Evolutionary conservation across 441 rosid genomes (phyloP).

Genomic region (Melastoma candidum): DNA sequence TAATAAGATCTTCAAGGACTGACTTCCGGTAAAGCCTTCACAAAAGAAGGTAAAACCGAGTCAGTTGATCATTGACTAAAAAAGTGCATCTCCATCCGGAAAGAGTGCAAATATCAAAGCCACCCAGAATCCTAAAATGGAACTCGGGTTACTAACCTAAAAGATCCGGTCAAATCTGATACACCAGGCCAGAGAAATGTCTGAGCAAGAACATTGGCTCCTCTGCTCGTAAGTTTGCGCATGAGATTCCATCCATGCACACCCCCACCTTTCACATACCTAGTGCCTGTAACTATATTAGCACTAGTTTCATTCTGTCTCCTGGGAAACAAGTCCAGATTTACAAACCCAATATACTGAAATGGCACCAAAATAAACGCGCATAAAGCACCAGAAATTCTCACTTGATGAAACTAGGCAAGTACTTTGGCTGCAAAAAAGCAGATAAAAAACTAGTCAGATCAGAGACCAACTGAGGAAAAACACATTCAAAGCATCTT

Average conservation of each 20-base stretch:
- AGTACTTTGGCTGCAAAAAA: constrained; percentile 84
- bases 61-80: not conserved
- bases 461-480: constrained; percentile 6
- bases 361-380: not conserved
- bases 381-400: constrained; percentile 16
- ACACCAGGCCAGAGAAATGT: constrained; percentile 98
- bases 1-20: constrained; percentile 74
- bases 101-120: constrained; percentile 1
- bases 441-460: constrained; percentile 4
- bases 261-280: constrained; percentile 84
- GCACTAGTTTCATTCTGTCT: constrained; percentile 90
- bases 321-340: constrained; percentile 29
- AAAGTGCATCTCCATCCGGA: not conserved
- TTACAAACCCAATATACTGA: constrained; percentile 11
- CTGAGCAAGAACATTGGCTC: constrained; percentile 97
- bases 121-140: not conserved
- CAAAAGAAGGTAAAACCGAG: constrained; percentile 15
- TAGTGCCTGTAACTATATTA: constrained; percentile 87
- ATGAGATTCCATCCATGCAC: constrained; percentile 98
- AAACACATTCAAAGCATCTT: not conserved
- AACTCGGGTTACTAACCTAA: constrained; percentile 41
- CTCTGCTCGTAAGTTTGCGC: constrained; percentile 96
- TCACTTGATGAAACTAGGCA: constrained; percentile 88
- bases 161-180: constrained; percentile 93
- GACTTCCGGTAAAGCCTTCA: constrained; percentile 76